Base-by-base conservation (phyloP, 2,329 filamentous ascomycete species). In the Cytospora piceae region DNA sequence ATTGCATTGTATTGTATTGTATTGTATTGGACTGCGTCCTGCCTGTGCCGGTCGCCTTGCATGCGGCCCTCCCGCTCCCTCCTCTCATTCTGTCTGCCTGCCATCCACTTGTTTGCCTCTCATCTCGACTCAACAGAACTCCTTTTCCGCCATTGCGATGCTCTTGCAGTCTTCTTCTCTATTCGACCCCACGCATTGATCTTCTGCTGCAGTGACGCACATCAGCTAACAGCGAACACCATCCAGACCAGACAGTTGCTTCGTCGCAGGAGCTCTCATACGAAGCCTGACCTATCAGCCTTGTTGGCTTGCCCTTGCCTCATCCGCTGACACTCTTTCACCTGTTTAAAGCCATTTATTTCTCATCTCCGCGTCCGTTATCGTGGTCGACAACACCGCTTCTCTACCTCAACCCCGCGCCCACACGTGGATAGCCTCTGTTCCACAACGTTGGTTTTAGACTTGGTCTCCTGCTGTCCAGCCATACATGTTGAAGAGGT, bases 21-120 rank as follows among this genome's bases (percentile, higher is more conserved):
- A 68, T 68, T 70, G 67, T 61, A 69, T 70, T 69, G 67, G 59
- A 66, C 63, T 58, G 64, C 68, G 66, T 60, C 69, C 67, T 63
- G 65, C 49, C 58, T 58, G 58, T 58, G 55, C 57, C 63, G 61
- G 64, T 54, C 63, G 39, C 52, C 54, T 64, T 46, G 61, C 61
- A 65, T 64, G 68, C 61, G 65, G 58, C 65, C 64, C 61, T 70
- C 68, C 64, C 69, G 64, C 63, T 60, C 61, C 69, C 59, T 57
- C 57, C 57, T 65, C 65, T 46, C 32, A 52, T 14, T 63, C 32
- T 63, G 24, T 53, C 49, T 39, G 4, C 29, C 34, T 54, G 22
- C 58, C 58, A 49, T 51, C n/a, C 5, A 51, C 12, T 49, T 32
- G 32, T 59, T 63, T 62, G 46, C 39, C 34, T 56, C 51, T 66